Base-by-base conservation (phyloP, 257 asterid species). In the Plantago major region DNA sequence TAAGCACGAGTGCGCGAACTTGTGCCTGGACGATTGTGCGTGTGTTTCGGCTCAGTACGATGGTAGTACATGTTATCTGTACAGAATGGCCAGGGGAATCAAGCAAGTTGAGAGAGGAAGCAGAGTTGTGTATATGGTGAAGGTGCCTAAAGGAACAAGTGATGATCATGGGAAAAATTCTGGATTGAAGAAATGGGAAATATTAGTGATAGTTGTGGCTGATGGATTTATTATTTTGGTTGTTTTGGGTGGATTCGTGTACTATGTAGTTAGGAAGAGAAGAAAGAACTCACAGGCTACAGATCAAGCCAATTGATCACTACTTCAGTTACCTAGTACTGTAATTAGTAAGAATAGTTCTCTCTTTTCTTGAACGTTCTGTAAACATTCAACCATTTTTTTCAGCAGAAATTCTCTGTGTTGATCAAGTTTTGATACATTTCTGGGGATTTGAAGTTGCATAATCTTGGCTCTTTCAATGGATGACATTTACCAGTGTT, bases 181-280 rank as follows among this genome's bases (percentile, higher is more conserved):
- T 9, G 88, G 89, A 63, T 56, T 86, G 75, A 85, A 82, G 74
- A 78, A 58, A 78, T 85, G 96, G 98, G 79, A 76, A 1, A 67
- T 77, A 1, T 46, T 85, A 37, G 75, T 85, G 63, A 85, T 87
- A 26, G 86, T 67, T 7, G 83, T 82, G 61, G 96, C 71, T 67
- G 96, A 90, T 80, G 95, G 85, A 15, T 64, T 88, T 12, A 65
- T 88, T 15, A 68, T 90, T 30, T 47, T 88, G 42, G 28, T 82
- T 60, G 91, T 90, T 46, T 55, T 80, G 53, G 88, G 78, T 19
- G 95, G 90, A 46, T 26, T 88, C 62, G 89, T 73, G 12, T 85
- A 73, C 48, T 88, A 81, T 77, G 46, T 85, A 3, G 30, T 85
- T 49, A 64, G 63, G 60, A 88, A 67, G 77, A 82, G 85, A 60